A percentile compares a stretch with the other conserved stretches of the same genome.
Evolutionary conservation across 164 flowering plant species (phyloP).

Genomic region (Dillenia turbinata): DNA sequence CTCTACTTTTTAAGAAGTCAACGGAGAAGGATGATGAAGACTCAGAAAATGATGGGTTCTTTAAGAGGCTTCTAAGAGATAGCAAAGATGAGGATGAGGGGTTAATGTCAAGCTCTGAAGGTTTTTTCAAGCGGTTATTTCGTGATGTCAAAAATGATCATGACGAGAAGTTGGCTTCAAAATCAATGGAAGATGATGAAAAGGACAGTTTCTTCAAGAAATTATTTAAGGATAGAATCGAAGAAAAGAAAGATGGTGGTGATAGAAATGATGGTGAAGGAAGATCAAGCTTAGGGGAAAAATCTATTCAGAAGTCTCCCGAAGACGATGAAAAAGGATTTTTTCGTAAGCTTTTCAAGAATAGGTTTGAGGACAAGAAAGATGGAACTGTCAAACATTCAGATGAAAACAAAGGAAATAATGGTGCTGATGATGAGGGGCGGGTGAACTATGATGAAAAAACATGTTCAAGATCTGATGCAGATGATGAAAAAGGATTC

Average conservation of each 20-base stretch:
- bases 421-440: slow-evolving; percentile 27
- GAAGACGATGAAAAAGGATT: slow-evolving; percentile 47
- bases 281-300: slow-evolving; percentile 16
- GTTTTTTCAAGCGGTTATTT: slow-evolving; percentile 81
- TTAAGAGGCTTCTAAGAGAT: slow-evolving; percentile 39
- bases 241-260: too few species aligned
- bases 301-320: slow-evolving; percentile 9
- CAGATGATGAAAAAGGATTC: slow-evolving; percentile 91
- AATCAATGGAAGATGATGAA: slow-evolving; percentile 37
- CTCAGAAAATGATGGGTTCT: slow-evolving; percentile 47
- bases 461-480: slow-evolving; percentile 28
- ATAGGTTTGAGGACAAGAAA: slow-evolving; percentile 50
- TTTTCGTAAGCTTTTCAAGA: slow-evolving; percentile 57
- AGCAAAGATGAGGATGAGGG: slow-evolving; percentile 67
- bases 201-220: slow-evolving; percentile 18
- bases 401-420: slow-evolving; percentile 3
- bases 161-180: slow-evolving; percentile 42
- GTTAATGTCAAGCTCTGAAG: slow-evolving; percentile 64
- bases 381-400: slow-evolving; percentile 14
- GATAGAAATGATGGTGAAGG: slow-evolving; percentile 19
- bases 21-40: slow-evolving; percentile 44
- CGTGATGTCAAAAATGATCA: slow-evolving; percentile 73
- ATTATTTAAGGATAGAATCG: slow-evolving; percentile 5
- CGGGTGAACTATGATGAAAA: slow-evolving; percentile 20
- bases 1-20: slow-evolving; percentile 30